A percentile compares a stretch with the other conserved stretches of the same genome.
These are phyloP conservation scores for Pyricularia pennisetigena DNA, from an alignment of 2,329 filamentous ascomycete species.

Conservation along the genomic window DNA sequence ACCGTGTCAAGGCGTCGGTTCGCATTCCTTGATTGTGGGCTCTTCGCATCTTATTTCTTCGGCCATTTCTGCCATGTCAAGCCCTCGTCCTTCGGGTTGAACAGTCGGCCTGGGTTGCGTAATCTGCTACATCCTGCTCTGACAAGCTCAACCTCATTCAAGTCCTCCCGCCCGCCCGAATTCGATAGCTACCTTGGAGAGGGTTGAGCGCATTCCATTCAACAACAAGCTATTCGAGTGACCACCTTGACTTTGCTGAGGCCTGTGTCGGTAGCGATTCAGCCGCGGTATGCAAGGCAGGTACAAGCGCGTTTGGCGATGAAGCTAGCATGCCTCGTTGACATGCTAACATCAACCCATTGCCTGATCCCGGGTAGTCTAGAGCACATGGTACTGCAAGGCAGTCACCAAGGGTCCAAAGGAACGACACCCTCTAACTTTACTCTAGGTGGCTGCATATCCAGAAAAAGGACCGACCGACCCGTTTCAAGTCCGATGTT, in stretches of 20 bases:
- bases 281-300: neutral
- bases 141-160: neutral
- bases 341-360: too few relatives aligned
- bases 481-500: too few relatives aligned
- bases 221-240: too few relatives aligned
- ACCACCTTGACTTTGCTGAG: too few relatives aligned
- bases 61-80: slow-evolving; percentile 5
- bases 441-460: too few relatives aligned
- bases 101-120: neutral
- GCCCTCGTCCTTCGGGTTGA: neutral
- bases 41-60: slow-evolving; percentile 7
- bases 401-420: too few relatives aligned
- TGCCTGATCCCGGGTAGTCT: too few relatives aligned
- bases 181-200: neutral
- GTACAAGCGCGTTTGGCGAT: neutral
- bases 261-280: neutral
- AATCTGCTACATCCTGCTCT: neutral
- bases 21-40: slow-evolving; percentile 3
- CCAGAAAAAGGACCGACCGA: too few relatives aligned
- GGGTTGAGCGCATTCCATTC: too few relatives aligned
- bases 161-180: neutral
- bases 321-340: neutral
- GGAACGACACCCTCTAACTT: too few relatives aligned
- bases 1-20: neutral
- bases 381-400: too few relatives aligned